Conservation (phyloP, 768 basidiomycete genomes). For the Russula brevipes region DNA sequence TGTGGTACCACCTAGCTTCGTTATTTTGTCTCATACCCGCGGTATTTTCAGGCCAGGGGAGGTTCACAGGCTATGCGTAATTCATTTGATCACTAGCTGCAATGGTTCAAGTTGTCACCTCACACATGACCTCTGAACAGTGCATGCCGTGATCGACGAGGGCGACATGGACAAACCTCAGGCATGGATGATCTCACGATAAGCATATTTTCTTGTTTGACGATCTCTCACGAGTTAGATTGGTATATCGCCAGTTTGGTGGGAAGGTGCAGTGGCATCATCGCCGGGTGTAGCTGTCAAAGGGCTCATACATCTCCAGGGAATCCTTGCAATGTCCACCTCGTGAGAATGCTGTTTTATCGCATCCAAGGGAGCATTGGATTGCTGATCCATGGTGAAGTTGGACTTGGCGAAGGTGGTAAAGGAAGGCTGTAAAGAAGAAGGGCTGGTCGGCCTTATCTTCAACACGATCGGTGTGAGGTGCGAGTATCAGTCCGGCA, state of each 20-base stretch:
- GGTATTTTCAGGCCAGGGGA: conserved; percentile 46
- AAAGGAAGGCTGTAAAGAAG: conserved; percentile 77
- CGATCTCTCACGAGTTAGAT: conserved; percentile 45
- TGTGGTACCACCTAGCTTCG: conserved; percentile 8
- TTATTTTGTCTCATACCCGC: background rate
- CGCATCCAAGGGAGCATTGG: background rate
- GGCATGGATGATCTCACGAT: conserved; percentile 36
- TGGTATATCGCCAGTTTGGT: conserved; percentile 87
- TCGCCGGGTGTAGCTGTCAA: background rate
- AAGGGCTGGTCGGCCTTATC: conserved; percentile 73
- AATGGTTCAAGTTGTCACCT: background rate
- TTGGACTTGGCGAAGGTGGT: conserved; percentile 74
- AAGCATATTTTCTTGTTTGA: background rate
- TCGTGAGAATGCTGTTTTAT: conserved; percentile 42
- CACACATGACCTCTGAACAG: conserved; percentile 34
- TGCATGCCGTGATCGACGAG: conserved; percentile 72
- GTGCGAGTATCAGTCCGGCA: conserved; percentile 33
- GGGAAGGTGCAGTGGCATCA: conserved; percentile 61
- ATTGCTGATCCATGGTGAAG: conserved; percentile 34
- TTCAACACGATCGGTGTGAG: conserved; percentile 86
- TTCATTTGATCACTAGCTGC: conserved; percentile 28
- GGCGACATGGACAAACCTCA: conserved; percentile 84
- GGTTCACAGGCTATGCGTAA: conserved; percentile 84
- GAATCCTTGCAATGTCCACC: conserved; percentile 82
- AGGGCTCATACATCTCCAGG: conserved; percentile 38